These are phyloP conservation scores for Delitschia confertaspora DNA, from an alignment of 495 filamentous ascomycete genomes.

Conservation along the genomic window DNA sequence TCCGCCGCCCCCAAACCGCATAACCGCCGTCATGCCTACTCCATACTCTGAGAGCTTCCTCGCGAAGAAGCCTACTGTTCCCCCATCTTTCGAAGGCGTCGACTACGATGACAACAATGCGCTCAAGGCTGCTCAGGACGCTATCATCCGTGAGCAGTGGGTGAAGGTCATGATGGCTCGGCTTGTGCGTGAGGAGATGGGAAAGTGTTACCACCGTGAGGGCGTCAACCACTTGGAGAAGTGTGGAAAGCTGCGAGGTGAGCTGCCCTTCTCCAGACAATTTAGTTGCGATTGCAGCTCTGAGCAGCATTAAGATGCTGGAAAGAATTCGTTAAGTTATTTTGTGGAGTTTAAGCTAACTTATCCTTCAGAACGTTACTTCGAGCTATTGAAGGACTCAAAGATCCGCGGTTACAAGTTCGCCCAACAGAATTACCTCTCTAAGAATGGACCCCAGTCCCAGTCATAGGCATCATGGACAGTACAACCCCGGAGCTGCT, in stretches of 20 bases:
- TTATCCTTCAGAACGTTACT: constrained; percentile 65
- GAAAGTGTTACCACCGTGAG: constrained; percentile 90
- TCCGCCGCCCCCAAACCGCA: background rate
- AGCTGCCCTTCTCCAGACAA: constrained; percentile 30
- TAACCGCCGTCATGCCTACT: constrained; percentile 57
- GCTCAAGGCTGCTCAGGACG: constrained; percentile 88
- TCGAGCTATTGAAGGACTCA: constrained; percentile 75
- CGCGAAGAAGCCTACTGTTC: constrained; percentile 89
- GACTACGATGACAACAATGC: constrained; percentile 88
- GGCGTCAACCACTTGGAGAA: constrained; percentile 98
- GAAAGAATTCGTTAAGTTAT: no score
- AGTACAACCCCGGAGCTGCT: no score
- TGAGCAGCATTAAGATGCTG: no score
- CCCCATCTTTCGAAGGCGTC: constrained; percentile 92
- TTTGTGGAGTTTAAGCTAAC: constrained; percentile 6
- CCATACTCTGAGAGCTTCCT: constrained; percentile 89
- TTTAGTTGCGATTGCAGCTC: no score
- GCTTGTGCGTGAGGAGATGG: constrained; percentile 84
- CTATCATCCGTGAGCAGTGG: constrained; percentile 95
- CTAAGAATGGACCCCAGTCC: constrained; percentile 33
- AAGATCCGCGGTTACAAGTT: constrained; percentile 85
- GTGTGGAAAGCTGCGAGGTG: constrained; percentile 84
- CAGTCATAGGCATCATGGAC: no score
- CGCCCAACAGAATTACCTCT: constrained; percentile 80
- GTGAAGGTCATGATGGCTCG: constrained; percentile 94